phyloP scores from a whole-genome alignment of 2,329 filamentous ascomycete genomes.

The Xylaria sp. region DNA sequence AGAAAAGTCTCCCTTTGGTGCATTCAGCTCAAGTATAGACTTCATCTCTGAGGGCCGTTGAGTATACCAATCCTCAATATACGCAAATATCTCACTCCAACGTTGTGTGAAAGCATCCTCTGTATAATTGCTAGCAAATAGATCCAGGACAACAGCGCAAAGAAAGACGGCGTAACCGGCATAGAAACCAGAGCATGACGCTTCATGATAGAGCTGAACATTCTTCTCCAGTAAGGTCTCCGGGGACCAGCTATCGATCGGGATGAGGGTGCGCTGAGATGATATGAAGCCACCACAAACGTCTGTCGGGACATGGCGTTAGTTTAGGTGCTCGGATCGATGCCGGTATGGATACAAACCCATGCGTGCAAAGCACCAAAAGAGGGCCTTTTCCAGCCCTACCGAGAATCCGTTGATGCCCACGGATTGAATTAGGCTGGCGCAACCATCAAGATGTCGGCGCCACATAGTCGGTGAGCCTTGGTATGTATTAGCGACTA shows the following conservation, averaged over 20 bases:
- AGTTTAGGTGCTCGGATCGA: background rate
- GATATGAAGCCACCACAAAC: constrained; percentile 4
- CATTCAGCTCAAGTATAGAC: constrained; percentile 3
- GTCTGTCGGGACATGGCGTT: background rate
- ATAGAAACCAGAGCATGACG: background rate
- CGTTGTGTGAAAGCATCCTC: background rate
- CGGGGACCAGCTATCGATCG: constrained; percentile 4
- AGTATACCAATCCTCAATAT: constrained; percentile 4
- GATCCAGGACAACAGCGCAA: background rate
- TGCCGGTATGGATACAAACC: background rate
- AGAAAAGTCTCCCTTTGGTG: constrained; percentile 1
- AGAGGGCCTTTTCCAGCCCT: constrained; percentile 1
- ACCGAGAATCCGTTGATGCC: constrained; percentile 8
- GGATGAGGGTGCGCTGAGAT: constrained; percentile 2
- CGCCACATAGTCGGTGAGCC: constrained; percentile 20
- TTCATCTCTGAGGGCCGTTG: background rate
- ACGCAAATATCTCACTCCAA: constrained; percentile 1
- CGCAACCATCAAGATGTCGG: constrained; percentile 16
- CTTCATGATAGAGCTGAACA: background rate
- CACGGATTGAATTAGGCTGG: constrained; percentile 9
- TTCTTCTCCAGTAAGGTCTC: background rate
- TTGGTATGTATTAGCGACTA: background rate
- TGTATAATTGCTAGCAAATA: background rate
- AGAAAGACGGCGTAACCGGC: constrained; percentile 1
- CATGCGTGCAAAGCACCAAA: constrained; percentile 9